Conservation (phyloP, 495 filamentous ascomycete species). For the Aspergillus baeticus region DNA sequence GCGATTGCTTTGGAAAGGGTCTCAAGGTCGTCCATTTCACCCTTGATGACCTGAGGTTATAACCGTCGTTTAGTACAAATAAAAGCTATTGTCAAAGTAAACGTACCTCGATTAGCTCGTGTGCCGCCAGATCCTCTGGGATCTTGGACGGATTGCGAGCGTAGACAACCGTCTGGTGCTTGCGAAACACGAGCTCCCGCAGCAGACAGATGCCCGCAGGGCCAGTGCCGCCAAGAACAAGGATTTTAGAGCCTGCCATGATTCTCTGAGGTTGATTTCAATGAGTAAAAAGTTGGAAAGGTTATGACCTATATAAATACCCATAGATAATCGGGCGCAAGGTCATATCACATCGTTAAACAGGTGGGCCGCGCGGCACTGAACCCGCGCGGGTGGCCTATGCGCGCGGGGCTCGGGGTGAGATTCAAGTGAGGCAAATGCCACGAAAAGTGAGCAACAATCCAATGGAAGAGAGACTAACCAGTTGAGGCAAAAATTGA, state of each 20-base stretch:
- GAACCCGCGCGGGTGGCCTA: too few relatives aligned
- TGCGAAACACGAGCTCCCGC: not conserved
- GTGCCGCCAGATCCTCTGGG: not conserved
- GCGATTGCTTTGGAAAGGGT: constrained; percentile 1
- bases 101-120: not conserved
- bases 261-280: not conserved
- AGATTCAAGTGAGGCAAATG: too few relatives aligned
- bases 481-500: too few relatives aligned
- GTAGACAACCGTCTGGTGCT: not conserved
- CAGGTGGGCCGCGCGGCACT: too few relatives aligned
- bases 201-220: constrained; percentile 4
- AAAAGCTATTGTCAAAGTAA: too few relatives aligned
- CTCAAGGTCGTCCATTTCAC: not conserved
- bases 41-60: not conserved
- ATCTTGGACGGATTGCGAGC: constrained; percentile 2
- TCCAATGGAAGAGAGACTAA: too few relatives aligned
- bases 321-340: too few relatives aligned
- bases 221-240: constrained; percentile 4
- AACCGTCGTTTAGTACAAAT: not conserved
- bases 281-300: too few relatives aligned
- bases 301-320: too few relatives aligned
- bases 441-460: too few relatives aligned
- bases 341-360: too few relatives aligned
- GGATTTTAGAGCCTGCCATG: not conserved
- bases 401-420: too few relatives aligned